Conservation (phyloP, 2,329 filamentous ascomycete genomes). For the Tolypocladium amazonense region DNA sequence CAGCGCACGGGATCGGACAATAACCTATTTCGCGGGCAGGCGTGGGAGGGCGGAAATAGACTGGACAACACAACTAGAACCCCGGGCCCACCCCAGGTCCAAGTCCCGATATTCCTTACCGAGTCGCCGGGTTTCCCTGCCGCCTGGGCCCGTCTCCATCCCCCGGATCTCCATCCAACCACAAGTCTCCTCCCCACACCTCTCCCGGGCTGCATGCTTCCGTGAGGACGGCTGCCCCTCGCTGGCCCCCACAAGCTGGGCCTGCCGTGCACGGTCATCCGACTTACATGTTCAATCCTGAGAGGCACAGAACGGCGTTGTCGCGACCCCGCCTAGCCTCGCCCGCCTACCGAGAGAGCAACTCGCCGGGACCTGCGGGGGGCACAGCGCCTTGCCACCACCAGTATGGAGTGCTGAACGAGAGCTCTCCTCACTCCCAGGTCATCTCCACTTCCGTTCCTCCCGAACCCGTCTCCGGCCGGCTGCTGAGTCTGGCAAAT, state of each 20-base stretch:
- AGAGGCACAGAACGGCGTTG: neutral
- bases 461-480: neutral
- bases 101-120: conserved; percentile 1
- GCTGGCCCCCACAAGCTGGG: neutral
- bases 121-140: neutral
- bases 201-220: neutral
- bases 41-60: neutral
- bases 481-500: neutral
- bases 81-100: neutral
- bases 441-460: neutral
- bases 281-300: neutral
- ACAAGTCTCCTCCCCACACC: neutral
- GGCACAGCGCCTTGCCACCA: neutral
- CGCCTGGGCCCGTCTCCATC: neutral
- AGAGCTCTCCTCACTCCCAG: neutral
- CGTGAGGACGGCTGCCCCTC: too few species aligned
- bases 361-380: neutral
- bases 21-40: neutral
- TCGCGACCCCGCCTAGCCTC: neutral
- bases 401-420: neutral
- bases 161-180: neutral
- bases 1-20: neutral
- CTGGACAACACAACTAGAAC: neutral
- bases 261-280: neutral
- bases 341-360: neutral